Conservation (phyloP, 129 eudicot genomes). For the Smallanthus sonchifolius region DNA sequence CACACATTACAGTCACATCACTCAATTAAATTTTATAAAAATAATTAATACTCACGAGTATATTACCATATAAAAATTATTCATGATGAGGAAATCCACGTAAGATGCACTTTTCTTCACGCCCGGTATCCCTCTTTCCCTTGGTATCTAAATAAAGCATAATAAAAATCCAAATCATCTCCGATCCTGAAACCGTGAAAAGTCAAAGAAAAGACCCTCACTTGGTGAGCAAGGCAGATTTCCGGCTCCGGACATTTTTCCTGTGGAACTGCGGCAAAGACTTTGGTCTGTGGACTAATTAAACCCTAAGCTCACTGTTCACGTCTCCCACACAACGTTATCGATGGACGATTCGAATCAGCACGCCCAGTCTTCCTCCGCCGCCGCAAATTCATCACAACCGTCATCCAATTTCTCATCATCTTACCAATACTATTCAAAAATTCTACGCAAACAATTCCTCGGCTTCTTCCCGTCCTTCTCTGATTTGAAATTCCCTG, state of each 20-base stretch:
- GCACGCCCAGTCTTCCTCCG: background rate
- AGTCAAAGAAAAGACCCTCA: background rate
- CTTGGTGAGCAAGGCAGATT: background rate
- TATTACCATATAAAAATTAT: no score
- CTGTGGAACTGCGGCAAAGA: constrained; percentile 4
- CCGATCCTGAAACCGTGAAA: background rate
- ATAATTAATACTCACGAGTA: no score
- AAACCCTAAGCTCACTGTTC: no score
- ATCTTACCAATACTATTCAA: constrained; percentile 22
- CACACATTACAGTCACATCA: no score
- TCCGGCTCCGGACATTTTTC: background rate
- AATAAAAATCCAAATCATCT: no score
- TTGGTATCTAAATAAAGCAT: no score
- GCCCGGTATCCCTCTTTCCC: no score
- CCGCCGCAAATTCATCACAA: background rate
- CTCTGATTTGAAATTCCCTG: constrained; percentile 16
- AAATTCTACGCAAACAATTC: constrained; percentile 15
- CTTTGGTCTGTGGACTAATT: background rate
- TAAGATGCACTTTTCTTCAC: no score
- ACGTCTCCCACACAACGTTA: background rate
- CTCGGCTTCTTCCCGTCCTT: constrained; percentile 27
- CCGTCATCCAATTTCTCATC: constrained; percentile 17
- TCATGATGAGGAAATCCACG: no score
- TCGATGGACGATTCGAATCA: constrained; percentile 23
- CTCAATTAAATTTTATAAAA: no score